phyloP scores from a whole-genome alignment of 2,329 filamentous ascomycete species.

The Penicillium crustosum region DNA sequence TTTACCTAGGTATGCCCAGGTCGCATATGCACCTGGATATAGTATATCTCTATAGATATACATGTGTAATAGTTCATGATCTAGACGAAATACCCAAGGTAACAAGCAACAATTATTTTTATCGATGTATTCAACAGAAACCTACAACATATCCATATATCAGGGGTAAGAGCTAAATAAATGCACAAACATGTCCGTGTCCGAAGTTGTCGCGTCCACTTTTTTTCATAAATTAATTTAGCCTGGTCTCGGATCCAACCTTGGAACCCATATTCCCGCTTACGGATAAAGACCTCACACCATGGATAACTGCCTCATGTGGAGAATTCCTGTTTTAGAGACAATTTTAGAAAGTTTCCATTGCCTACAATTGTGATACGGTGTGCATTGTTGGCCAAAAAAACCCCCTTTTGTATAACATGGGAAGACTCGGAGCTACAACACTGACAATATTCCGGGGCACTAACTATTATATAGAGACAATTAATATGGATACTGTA shows the following conservation, averaged over 20 bases:
- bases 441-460: neutral
- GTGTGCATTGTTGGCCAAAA: neutral
- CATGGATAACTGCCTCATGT: slow-evolving; percentile 7
- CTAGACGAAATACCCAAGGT: neutral
- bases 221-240: slow-evolving; percentile 17
- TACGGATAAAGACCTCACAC: neutral
- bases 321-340: slow-evolving; percentile 15
- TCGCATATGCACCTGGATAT: neutral
- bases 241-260: slow-evolving; percentile 19
- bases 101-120: neutral
- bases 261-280: slow-evolving; percentile 1
- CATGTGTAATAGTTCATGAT: neutral
- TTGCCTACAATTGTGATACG: slow-evolving; percentile 8
- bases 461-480: neutral
- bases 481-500: neutral
- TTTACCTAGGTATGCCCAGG: neutral
- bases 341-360: slow-evolving; percentile 8
- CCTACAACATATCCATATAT: neutral
- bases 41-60: neutral
- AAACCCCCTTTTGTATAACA: neutral
- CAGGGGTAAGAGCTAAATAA: slow-evolving; percentile 10
- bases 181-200: neutral
- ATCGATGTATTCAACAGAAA: neutral
- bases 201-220: slow-evolving; percentile 8
- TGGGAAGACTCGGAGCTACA: slow-evolving; percentile 5